phyloP scores from a whole-genome alignment of 106 monocot genomes.

The Dioscorea alata region DNA sequence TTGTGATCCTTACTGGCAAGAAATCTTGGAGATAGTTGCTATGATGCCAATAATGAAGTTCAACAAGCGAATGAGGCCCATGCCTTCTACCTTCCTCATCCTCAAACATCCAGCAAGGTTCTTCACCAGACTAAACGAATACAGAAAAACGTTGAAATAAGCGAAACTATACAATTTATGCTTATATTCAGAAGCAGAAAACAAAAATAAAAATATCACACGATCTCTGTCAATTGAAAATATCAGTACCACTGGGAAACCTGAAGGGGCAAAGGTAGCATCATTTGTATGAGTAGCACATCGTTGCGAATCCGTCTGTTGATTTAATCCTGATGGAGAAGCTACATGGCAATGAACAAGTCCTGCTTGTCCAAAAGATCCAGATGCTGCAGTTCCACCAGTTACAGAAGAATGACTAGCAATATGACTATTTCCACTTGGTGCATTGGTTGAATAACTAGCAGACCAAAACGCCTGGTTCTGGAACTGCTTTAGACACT shows the following conservation, averaged over 20 bases:
- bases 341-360: not conserved
- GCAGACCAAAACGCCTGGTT: conserved; percentile 5
- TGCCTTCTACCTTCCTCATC: conserved; percentile 70
- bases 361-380: conserved; percentile 1
- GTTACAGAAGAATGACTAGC: not conserved
- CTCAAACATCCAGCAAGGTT: conserved; percentile 81
- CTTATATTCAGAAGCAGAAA: not conserved
- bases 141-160: conserved; percentile 1
- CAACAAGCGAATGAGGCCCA: conserved; percentile 77
- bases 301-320: conserved; percentile 6
- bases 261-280: conserved; percentile 3
- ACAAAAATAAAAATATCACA: not conserved
- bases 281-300: not conserved
- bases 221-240: not conserved
- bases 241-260: conserved; percentile 28
- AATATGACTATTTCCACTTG: conserved; percentile 4
- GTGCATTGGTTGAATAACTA: conserved; percentile 3
- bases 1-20: conserved; percentile 40
- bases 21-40: conserved; percentile 72
- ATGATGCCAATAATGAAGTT: conserved; percentile 78
- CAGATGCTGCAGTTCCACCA: not conserved
- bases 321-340: conserved; percentile 2
- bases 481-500: conserved; percentile 32
- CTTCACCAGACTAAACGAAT: conserved; percentile 38
- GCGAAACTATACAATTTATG: not conserved